Conservation (phyloP, 2,329 filamentous ascomycete species). For the Botrytis sinoallii region DNA sequence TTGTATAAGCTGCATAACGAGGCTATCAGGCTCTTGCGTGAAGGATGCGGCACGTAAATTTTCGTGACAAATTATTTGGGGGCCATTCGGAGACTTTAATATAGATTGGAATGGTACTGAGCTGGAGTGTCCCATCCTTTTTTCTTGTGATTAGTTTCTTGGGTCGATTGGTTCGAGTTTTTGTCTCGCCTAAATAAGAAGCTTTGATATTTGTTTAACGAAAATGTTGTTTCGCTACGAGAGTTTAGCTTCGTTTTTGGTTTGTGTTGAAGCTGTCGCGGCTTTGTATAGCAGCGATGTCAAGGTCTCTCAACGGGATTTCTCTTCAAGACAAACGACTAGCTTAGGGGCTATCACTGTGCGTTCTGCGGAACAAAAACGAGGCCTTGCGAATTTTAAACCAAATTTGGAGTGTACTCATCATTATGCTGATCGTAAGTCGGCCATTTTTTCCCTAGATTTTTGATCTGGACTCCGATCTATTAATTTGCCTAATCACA, state of each 20-base stretch:
- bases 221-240: not conserved
- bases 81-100: not conserved
- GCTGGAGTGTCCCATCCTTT: not conserved
- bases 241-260: not conserved
- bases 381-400: constrained; percentile 9
- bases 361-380: constrained; percentile 11
- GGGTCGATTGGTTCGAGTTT: not conserved
- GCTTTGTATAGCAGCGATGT: not conserved
- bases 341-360: constrained; percentile 16
- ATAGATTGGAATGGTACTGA: not conserved
- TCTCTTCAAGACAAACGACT: not conserved
- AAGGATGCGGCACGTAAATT: not conserved
- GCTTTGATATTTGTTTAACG: not conserved
- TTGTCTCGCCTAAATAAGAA: not conserved
- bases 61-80: not conserved
- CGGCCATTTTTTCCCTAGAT: no score
- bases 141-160: not conserved
- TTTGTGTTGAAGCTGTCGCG: not conserved
- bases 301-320: not conserved
- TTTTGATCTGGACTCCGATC: no score
- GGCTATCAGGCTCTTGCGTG: not conserved
- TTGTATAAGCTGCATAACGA: not conserved
- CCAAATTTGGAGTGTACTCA: constrained; percentile 22
- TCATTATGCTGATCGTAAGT: constrained; percentile 26
- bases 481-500: no score